Evolutionary conservation across 257 asterid species (phyloP), one percentile per base, ranked within the genome.

Genomic region (Haberlea rhodopensis): DNA sequence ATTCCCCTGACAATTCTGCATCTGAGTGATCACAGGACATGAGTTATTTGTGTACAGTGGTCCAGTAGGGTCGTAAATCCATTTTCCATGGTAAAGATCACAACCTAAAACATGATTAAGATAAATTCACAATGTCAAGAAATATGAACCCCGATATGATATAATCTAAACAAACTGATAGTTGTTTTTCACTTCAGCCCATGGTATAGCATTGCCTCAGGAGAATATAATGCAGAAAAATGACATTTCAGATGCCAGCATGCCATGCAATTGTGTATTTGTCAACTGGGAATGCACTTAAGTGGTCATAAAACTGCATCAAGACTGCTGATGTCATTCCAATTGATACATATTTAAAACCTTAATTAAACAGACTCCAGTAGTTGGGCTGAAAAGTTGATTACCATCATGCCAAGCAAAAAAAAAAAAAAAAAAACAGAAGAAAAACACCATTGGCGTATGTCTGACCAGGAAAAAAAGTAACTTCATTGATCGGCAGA

Each of bases 1-100:
- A 69, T 94, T 94, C 67, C 96, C 97, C 70, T 80, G 97, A 73
- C 99, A 94, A 76, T 94, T 94, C 72, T 92, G 97, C 87, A 81
- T 84, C 84, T 85, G 97, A 32, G 91, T 77, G 69, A 89, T 72
- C 59, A 89, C 81, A 15, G 97, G 97, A 24, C 99, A 92, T n/a
- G 99, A 81, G 74, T 85, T 71, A 60, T 85, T 87, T 63, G 79
- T 81, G 84, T 92, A 92, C 72, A 89, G 73, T 27, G 97, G 91
- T 66, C 95, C 96, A 5, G 74, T 23, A 46, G 78, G 56, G 67
- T 87, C 99, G 71, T 84, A 68, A 43, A 85, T 68, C 99, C 99
- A 92, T 76, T 80, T 84, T 29, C 99, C 99, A 37, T 79, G 73
- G 69, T 80, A 81, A 48, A 92, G 94, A 78, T 89, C 86, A 72